Evolutionary conservation across 1,284 basidiomycete species (phyloP).

Genomic region (Papiliotrema terrestris): DNA sequence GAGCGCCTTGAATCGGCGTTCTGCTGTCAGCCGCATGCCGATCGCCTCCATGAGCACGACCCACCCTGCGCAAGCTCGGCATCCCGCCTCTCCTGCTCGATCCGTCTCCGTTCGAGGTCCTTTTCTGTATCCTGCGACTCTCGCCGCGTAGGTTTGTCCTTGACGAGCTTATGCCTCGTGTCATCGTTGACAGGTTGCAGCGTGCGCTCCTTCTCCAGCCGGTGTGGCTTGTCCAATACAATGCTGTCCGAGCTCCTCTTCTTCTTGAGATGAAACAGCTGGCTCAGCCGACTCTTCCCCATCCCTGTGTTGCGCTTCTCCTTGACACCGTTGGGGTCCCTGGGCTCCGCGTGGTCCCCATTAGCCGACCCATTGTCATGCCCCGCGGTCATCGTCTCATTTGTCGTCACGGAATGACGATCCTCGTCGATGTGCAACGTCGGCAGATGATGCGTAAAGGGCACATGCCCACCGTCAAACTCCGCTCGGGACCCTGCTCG

Average conservation of each 20-base stretch:
- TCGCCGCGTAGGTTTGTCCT: conserved; percentile 3
- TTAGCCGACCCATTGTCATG: background rate
- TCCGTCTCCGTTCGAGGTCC: conserved; percentile 23
- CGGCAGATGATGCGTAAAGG: conserved; percentile 38
- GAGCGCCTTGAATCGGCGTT: conserved; percentile 37
- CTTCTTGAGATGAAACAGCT: conserved; percentile 19
- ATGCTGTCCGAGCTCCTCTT: conserved; percentile 9
- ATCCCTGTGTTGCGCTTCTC: background rate
- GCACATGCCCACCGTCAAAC: conserved; percentile 30
- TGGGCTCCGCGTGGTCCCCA: background rate
- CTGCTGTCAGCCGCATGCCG: conserved; percentile 15
- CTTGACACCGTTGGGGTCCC: background rate
- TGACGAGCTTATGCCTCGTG: conserved; percentile 16
- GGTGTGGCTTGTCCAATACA: conserved; percentile 2
- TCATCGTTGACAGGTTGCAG: conserved; percentile 8
- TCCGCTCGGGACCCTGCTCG: conserved; percentile 14
- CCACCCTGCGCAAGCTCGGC: conserved; percentile 40
- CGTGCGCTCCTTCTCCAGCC: conserved; percentile 2
- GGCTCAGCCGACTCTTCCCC: conserved; percentile 19
- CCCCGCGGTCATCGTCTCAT: background rate
- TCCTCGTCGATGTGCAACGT: background rate
- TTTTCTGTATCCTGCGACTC: background rate
- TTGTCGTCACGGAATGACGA: background rate
- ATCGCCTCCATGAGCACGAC: conserved; percentile 8
- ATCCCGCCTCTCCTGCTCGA: conserved; percentile 37